These are phyloP conservation scores for Lepidopterella palustris DNA, from an alignment of 495 filamentous ascomycete species.

Conservation along the genomic window DNA sequence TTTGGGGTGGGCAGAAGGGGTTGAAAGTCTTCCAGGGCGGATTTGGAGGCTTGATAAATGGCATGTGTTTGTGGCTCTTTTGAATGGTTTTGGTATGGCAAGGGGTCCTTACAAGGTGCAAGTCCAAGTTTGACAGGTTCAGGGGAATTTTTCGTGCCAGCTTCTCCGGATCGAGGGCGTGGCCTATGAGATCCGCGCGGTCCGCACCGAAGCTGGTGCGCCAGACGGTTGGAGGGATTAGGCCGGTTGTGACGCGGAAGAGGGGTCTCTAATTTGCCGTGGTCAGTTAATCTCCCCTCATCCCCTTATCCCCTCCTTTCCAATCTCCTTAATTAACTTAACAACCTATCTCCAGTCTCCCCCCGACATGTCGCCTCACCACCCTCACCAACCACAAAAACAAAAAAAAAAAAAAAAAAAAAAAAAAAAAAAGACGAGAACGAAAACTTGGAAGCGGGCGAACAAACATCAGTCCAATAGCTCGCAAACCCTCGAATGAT, in stretches of 20 bases:
- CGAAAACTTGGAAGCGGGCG: not conserved
- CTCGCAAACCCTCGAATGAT: conserved; percentile 16
- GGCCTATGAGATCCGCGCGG: conserved; percentile 30
- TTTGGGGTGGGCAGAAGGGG: no score
- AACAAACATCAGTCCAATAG: conserved; percentile 20
- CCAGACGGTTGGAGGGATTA: conserved; percentile 34
- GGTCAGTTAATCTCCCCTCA: no score
- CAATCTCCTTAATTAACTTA: no score
- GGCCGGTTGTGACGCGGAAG: conserved; percentile 32
- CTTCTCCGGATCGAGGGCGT: conserved; percentile 31
- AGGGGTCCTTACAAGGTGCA: conserved; percentile 20
- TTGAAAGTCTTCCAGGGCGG: no score
- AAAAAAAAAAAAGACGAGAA: not conserved
- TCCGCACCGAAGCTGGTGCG: conserved; percentile 29
- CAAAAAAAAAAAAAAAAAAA: not conserved
- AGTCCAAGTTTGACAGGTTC: conserved; percentile 31
- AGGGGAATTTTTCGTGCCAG: conserved; percentile 29
- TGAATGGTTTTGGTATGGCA: no score
- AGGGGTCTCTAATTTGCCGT: conserved; percentile 17
- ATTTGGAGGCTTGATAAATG: no score
- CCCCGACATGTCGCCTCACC: not conserved
- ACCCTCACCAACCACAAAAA: not conserved
- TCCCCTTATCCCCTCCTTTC: no score
- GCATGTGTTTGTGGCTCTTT: no score
- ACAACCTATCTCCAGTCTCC: no score